Evolutionary conservation across 1,284 basidiomycete genomes (phyloP), one percentile per base, ranked within the genome.

Genomic region (Naganishia albida): DNA sequence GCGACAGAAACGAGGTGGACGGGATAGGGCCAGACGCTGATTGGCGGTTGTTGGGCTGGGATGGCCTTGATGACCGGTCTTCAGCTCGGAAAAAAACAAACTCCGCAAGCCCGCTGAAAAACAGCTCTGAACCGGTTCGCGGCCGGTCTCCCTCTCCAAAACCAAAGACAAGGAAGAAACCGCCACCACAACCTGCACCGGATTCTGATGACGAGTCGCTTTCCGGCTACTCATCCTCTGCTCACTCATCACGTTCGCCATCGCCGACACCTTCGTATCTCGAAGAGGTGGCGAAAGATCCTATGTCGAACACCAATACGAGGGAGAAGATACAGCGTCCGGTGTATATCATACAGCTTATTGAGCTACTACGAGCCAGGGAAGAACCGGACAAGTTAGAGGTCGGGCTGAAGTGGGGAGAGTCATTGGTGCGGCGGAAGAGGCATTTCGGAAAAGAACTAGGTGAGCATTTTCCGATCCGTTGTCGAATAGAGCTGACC

Each of bases 211-310:
- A 91, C 70, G 91, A 93, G 75, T 92, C 91, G 0, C 77, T 94
- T 16, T 84, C 83, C 3, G 91, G 90, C 4, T 94, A 94, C 74
- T 87, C 76, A 0, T 81, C 83, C 1, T 75, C 73, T 1, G 71
- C 83, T 0, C 87, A 88, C 15, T 90, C 90, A 13, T 90, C 90
- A 3, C 87, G 89, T 8, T 86, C 89, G 0, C 78, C 85, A 1
- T 93, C 91, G 0, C 91, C 91, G 0, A 88, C 88, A 0, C 86
- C 86, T 0, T 86, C 86, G 1, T 89, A 90, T 68, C 83, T 94
- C 2, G 87, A 84, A 10, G 90, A 91, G 71, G 86, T 91, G n/a
- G 88, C 90, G 71, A 86, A 85, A 57, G 91, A 95, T 70, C 92
- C 92, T 0, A 87, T 88, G 0, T 80, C 93, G 25, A 78, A 79